Percentiles rank a stretch among this genome's conserved stretches.
phyloP scores from a whole-genome alignment of 306 rosid species.

The Cyclanthera cordifolia region DNA sequence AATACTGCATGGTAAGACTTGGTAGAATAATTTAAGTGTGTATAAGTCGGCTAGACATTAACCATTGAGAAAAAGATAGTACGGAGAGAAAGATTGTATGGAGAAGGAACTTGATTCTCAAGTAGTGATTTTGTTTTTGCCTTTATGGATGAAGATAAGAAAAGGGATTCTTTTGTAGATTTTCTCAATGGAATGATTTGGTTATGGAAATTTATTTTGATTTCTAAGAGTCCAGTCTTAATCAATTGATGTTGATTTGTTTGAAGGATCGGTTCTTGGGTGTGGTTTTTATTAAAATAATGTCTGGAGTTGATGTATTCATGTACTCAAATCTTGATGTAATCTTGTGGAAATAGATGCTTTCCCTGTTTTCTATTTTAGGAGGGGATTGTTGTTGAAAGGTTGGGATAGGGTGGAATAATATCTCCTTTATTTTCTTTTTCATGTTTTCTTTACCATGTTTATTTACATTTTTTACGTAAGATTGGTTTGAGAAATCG shows the following conservation, averaged over 20 bases:
- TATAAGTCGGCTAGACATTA: too few relatives aligned
- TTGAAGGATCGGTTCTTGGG: not conserved
- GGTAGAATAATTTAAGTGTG: too few relatives aligned
- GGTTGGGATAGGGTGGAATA: too few relatives aligned
- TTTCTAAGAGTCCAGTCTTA: not conserved
- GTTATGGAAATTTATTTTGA: not conserved
- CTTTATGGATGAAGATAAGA: not conserved
- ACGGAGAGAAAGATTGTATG: not conserved
- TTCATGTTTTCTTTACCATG: too few relatives aligned
- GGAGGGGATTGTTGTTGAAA: too few relatives aligned
- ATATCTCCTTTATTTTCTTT: too few relatives aligned
- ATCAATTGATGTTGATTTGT: constrained; percentile 2
- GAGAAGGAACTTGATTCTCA: constrained; percentile 6
- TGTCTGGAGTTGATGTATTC: not conserved
- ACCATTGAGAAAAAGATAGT: too few relatives aligned
- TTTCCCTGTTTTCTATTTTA: too few relatives aligned
- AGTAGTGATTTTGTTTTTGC: not conserved
- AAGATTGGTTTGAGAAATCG: too few relatives aligned
- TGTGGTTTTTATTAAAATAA: not conserved
- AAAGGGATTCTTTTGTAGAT: too few relatives aligned
- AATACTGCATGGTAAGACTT: too few relatives aligned
- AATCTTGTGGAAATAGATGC: not conserved
- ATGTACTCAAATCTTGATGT: not conserved
- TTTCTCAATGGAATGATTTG: not conserved
- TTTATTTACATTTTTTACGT: too few relatives aligned